A percentile compares a stretch with the other conserved stretches of the same genome.
These are phyloP conservation scores for Hanseniaspora mollemarum DNA, from an alignment of 805 yeast genomes.

Conservation along the genomic window DNA sequence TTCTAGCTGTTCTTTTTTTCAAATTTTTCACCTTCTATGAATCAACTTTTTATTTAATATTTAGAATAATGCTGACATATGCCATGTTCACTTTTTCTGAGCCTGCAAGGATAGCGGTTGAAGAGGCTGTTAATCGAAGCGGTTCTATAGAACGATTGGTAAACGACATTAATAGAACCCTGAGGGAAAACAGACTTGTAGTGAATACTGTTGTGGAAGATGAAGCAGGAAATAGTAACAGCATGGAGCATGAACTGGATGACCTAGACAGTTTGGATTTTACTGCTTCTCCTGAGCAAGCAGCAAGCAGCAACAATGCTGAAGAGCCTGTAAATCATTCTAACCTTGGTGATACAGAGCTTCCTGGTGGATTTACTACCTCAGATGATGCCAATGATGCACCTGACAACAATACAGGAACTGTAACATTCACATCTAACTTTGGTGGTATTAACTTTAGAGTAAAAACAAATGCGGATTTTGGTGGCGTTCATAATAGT, in stretches of 20 bases:
- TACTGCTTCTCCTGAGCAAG: neutral
- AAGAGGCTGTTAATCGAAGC: neutral
- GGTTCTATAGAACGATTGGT: neutral
- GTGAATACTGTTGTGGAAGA: neutral
- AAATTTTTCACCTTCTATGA: conserved; percentile 14
- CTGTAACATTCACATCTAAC: conserved; percentile 8
- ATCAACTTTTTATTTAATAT: conserved; percentile 6
- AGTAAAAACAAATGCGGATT: conserved; percentile 14
- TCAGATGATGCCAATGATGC: neutral
- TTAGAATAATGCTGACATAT: conserved; percentile 9
- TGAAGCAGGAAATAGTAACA: neutral
- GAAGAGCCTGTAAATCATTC: neutral
- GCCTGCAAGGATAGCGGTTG: conserved; percentile 9
- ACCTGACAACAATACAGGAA: conserved; percentile 1
- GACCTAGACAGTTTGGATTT: neutral
- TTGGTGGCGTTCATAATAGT: neutral
- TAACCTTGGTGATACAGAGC: conserved; percentile 2
- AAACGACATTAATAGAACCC: neutral
- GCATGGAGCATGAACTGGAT: neutral
- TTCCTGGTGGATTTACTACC: conserved; percentile 3
- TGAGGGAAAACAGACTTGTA: neutral
- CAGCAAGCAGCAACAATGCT: neutral
- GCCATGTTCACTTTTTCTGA: conserved; percentile 2
- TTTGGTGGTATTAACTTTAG: conserved; percentile 15
- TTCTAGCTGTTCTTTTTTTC: conserved; percentile 7